Base-by-base conservation (phyloP, 176 grass and related monocot genomes). In the Guadua angustifolia region DNA sequence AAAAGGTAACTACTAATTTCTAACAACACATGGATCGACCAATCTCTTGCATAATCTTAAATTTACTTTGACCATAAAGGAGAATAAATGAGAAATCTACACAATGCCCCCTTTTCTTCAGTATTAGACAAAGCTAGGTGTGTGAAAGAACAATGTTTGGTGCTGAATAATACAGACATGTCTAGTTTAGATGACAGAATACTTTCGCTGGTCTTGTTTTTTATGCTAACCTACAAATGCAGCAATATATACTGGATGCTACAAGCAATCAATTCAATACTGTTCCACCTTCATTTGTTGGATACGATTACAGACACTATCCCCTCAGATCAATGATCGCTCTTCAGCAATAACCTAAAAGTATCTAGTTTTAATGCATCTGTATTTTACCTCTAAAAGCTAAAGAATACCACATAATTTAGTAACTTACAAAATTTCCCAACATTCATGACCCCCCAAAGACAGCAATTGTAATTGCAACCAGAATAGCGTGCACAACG, bases 151-250 rank as follows among this genome's bases (percentile, higher is more conserved):
- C 55, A 14, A 69, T 40, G n/a, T 3, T 19, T 81, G 21, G 17
- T 17, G 21, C 33, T 69, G 5, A 53, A 80, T 55, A 67, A 68
- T 55, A 19, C 45, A 60, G 21, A 25, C 36, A 76, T 62, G 15
- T 24, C 15, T 63, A 78, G 22, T 46, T 29, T 42, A 49, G 47
- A 55, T 32, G 22, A 80, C 69, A 12, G 21, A 39, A 80, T 80
- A 40, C 21, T 67, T 68, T 40, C 25, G 0, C 2, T 40, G 12
- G 50, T 11, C 32, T 21, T 9, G 6, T 53, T 80, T 22, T 53
- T 11, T 17, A 8, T 59, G 36, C 15, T 76, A 76, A 57, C 35
- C 73, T n/a, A 4, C 49, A 36, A 72, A 55, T n/a, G 29, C 1
- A 47, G 14, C 6, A 17, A 16, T 25, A 19, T 5, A 4, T n/a